Base-by-base conservation (phyloP, 768 basidiomycete species). In the Paxillus involutus region DNA sequence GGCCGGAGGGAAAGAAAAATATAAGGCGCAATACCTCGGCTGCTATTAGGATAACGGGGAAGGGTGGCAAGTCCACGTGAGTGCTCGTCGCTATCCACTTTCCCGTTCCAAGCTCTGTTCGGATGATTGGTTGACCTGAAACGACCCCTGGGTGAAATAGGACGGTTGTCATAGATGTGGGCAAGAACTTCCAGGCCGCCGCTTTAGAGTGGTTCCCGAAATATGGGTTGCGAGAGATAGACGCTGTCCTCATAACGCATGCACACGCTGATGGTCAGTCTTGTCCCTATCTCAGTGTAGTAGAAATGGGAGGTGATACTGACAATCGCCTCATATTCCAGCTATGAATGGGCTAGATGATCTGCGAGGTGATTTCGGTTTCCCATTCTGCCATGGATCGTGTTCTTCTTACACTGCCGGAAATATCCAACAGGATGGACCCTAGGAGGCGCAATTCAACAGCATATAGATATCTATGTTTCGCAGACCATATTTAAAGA, bases 301-400 rank as follows among this genome's bases (percentile, higher is more conserved):
- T 41, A 33, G 32, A 35, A 37, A 26, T 12, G 41, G 12, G 30
- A 30, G 26, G n/a, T 19, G 49, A 40, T 37, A n/a, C 55, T 61
- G 41, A 56, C 49, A 4, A 19, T 37, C 9, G 42, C 44, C 37
- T 48, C 16, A 41, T 52, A 32, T 48, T 54, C n/a, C 40, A 79
- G 93, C 94, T 6, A 91, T 93, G 75, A 92, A 93, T 63, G 94
- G 94, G 3, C 70, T 96, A 52, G 94, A 96, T 71, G 94, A 96
- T 69, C 74, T 95, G 36, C 78, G 93, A 76, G 88, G 90, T 86
- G 57, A 52, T 75, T 68, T 0, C 44, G 29, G 12, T 35, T 56
- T 52, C 14, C 40, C 0, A 16, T 16, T 40, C 19, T 17, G 11
- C 17, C 12, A 26, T 36, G 1, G 16, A 24, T 44, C 37, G 39